These are phyloP conservation scores for Diatrype stigma DNA, from an alignment of 2,329 filamentous ascomycete genomes.

Conservation along the genomic window DNA sequence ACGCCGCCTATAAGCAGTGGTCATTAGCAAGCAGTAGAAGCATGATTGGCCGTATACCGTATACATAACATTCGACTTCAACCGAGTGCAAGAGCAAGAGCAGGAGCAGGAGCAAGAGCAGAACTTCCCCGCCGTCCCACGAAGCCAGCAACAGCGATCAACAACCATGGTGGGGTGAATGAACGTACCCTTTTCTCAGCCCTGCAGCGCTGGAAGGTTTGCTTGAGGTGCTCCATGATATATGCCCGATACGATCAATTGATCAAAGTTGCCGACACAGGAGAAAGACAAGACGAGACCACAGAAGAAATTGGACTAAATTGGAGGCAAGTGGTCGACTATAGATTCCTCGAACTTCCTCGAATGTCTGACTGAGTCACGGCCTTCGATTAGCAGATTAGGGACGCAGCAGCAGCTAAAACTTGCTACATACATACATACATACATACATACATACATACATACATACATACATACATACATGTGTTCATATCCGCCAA, in stretches of 20 bases:
- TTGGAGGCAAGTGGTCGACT: background rate
- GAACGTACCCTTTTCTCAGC: constrained; percentile 50
- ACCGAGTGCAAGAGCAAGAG: too few species aligned
- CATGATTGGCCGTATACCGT: too few species aligned
- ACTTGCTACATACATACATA: too few species aligned
- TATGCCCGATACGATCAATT: constrained; percentile 7
- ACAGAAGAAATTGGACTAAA: background rate
- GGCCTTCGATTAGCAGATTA: too few species aligned
- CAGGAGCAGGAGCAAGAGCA: constrained; percentile 8
- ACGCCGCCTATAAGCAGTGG: constrained; percentile 58
- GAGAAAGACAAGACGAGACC: background rate
- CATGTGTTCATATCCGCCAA: background rate
- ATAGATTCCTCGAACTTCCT: background rate
- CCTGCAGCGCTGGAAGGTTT: constrained; percentile 59
- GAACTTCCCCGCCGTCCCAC: constrained; percentile 9
- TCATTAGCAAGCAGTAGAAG: constrained; percentile 7
- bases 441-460: too few species aligned
- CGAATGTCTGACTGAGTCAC: background rate
- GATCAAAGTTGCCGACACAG: constrained; percentile 4
- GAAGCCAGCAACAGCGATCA: constrained; percentile 4
- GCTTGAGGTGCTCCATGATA: constrained; percentile 53
- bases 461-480: background rate
- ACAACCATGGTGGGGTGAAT: background rate
- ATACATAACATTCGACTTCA: too few species aligned
- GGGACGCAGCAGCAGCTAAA: too few species aligned